A percentile compares a stretch with the other conserved stretches of the same genome.
These are phyloP conservation scores for Blastobotrys americana DNA, from an alignment of 805 yeast genomes.

Conservation along the genomic window DNA sequence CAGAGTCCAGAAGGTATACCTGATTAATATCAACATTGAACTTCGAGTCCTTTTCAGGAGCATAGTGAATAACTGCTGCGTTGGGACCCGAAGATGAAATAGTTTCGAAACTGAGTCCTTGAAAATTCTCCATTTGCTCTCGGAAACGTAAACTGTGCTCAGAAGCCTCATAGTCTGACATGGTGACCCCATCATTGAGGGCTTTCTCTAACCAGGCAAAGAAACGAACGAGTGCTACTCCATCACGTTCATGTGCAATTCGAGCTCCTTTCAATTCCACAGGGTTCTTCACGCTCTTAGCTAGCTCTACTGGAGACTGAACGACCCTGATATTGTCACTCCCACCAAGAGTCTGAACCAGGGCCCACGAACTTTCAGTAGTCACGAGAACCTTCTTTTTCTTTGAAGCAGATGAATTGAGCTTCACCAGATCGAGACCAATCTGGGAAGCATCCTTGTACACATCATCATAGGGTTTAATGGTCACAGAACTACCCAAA, in stretches of 20 bases:
- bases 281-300: constrained; percentile 70
- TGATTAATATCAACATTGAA: constrained; percentile 57
- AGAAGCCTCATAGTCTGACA: constrained; percentile 55
- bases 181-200: constrained; percentile 34
- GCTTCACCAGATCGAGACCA: constrained; percentile 11
- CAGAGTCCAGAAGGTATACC: constrained; percentile 78
- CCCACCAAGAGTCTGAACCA: constrained; percentile 45
- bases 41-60: constrained; percentile 50
- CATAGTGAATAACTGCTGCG: constrained; percentile 71
- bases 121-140: constrained; percentile 30
- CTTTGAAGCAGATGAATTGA: constrained; percentile 18
- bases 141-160: constrained; percentile 44
- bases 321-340: constrained; percentile 35
- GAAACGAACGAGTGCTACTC: constrained; percentile 64
- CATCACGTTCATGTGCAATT: constrained; percentile 77
- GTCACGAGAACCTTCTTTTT: constrained; percentile 44
- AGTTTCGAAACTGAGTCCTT: constrained; percentile 64
- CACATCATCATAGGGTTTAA: constrained; percentile 50
- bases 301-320: constrained; percentile 53
- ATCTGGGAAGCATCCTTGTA: constrained; percentile 45
- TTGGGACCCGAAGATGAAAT: constrained; percentile 71
- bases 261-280: constrained; percentile 66
- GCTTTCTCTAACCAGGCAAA: constrained; percentile 77
- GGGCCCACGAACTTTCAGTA: constrained; percentile 59
- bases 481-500: constrained; percentile 38